Evolutionary conservation across 495 filamentous ascomycete species (phyloP).

Genomic region (Lasiosphaeria miniovina): DNA sequence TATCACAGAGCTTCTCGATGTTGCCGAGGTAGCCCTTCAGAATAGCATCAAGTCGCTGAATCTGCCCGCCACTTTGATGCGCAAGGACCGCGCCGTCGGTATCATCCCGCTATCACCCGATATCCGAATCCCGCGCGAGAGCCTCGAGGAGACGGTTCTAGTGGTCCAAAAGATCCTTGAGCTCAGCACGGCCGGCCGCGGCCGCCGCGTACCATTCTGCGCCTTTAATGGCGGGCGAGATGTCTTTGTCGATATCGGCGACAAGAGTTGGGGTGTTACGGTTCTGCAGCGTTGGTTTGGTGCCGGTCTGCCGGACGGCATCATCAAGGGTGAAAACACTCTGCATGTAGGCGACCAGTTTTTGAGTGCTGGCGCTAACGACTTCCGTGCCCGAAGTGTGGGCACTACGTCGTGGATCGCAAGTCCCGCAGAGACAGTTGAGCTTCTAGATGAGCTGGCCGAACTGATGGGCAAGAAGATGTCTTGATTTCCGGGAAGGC

Average conservation of each 20-base stretch:
- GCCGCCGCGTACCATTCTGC: constrained; percentile 76
- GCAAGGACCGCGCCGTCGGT: constrained; percentile 92
- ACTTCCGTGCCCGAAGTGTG: constrained; percentile 80
- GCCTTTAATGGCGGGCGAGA: constrained; percentile 98
- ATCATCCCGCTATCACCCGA: constrained; percentile 64
- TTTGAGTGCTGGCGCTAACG: constrained; percentile 89
- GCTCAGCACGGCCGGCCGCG: constrained; percentile 54
- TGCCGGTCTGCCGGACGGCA: constrained; percentile 47
- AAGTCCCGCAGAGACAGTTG: constrained; percentile 83
- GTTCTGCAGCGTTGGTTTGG: constrained; percentile 92
- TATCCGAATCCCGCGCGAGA: constrained; percentile 75
- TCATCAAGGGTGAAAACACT: constrained; percentile 53
- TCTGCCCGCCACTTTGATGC: constrained; percentile 71
- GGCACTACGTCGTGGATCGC: constrained; percentile 84
- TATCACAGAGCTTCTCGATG: constrained; percentile 74
- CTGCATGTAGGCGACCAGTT: constrained; percentile 96
- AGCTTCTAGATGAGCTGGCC: constrained; percentile 77
- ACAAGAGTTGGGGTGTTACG: constrained; percentile 92
- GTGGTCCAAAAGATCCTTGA: constrained; percentile 90
- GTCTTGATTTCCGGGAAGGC: constrained; percentile 10
- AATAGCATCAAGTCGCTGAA: constrained; percentile 75
- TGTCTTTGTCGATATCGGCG: constrained; percentile 98
- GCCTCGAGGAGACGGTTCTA: constrained; percentile 92
- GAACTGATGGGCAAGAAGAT: constrained; percentile 53
- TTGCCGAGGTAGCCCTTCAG: constrained; percentile 76